Conservation (phyloP, 2,329 filamentous ascomycete genomes). For the Apiospora koreana region DNA sequence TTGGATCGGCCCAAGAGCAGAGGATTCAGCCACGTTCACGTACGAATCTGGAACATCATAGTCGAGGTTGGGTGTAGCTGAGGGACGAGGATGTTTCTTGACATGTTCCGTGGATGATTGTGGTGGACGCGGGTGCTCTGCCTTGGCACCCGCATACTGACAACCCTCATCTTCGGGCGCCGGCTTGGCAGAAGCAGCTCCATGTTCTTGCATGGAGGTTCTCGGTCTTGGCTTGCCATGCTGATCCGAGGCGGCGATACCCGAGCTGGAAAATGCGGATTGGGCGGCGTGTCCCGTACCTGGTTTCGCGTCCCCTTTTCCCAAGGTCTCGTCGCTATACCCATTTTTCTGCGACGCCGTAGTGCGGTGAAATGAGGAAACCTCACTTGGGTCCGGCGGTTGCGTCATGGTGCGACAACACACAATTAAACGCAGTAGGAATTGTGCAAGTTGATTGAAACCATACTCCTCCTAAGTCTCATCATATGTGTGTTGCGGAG, state of each 20-base stretch:
- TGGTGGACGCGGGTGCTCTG: conserved; percentile 6
- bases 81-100: conserved; percentile 19
- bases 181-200: background rate
- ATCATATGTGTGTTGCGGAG: background rate
- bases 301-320: background rate
- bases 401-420: background rate
- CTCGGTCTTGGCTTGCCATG: conserved; percentile 13
- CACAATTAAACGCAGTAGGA: background rate
- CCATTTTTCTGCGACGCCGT: background rate
- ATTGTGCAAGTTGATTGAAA: background rate
- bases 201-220: conserved; percentile 18
- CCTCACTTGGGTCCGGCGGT: background rate
- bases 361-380: background rate
- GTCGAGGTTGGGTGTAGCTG: conserved; percentile 20
- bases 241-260: background rate
- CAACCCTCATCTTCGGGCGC: background rate
- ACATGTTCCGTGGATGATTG: conserved; percentile 16
- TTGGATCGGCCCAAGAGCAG: conserved; percentile 44
- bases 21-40: conserved; percentile 45
- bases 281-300: background rate
- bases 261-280: background rate
- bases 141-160: background rate
- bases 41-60: conserved; percentile 42
- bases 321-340: background rate
- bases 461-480: background rate